A percentile compares a stretch with the other conserved stretches of the same genome.
These are phyloP conservation scores for Lathyrus sativus DNA, from an alignment of 306 rosid genomes.

Conservation along the genomic window DNA sequence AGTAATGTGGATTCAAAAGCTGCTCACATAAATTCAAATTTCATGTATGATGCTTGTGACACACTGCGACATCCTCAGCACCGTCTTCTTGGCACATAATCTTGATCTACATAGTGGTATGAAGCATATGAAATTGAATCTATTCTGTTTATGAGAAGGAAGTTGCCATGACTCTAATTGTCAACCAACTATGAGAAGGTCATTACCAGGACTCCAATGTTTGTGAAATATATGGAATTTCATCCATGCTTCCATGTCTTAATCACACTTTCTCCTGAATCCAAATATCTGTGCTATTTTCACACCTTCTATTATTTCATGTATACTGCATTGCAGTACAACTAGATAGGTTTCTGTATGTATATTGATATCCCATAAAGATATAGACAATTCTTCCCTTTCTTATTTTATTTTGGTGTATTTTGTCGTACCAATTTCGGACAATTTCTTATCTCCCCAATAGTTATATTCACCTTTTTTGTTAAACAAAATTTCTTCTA, in stretches of 20 bases:
- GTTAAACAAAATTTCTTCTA: neutral
- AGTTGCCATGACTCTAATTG: neutral
- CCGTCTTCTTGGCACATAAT: neutral
- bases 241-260: neutral
- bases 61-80: neutral
- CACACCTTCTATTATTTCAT: neutral
- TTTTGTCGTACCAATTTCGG: neutral
- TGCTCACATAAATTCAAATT: neutral
- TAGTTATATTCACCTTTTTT: neutral
- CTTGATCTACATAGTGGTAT: neutral
- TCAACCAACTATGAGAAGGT: constrained; percentile 1
- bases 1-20: neutral
- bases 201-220: neutral
- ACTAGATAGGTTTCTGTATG: neutral
- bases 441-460: neutral
- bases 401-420: neutral
- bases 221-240: neutral
- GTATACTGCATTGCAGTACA: neutral
- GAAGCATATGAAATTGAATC: neutral
- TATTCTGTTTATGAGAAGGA: too few relatives aligned
- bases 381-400: neutral
- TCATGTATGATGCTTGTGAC: neutral
- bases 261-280: neutral
- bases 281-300: neutral
- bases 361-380: neutral